Evolutionary conservation across 805 yeast species (phyloP), one percentile per base, ranked within the genome.

Genomic region (Vanderwaltozyma tropicalis): DNA sequence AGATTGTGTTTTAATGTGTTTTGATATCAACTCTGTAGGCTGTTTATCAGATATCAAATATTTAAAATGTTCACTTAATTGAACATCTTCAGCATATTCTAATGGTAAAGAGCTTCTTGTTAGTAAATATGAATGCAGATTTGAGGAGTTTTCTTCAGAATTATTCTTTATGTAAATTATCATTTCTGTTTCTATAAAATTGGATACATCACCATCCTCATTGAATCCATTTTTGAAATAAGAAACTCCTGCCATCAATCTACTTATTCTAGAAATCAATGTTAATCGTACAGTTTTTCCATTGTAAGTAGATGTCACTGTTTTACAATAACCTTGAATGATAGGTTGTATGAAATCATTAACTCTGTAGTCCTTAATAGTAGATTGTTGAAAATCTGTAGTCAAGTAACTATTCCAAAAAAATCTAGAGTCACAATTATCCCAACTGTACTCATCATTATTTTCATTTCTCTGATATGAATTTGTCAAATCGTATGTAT

Each of bases 101-200:
- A 84, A 88, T 5, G 98, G 98, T 29, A 92, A 96, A 2, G 95
- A 83, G 26, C 98, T 98, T 64, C 98, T 76, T 5, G 94, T 87
- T 58, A 92, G 97, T 40, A 89, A 62, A 47, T 71, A 81, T 17
- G 80, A 66, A 50, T 62, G 70, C 12, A 73, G 59, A 16, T 55
- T 50, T 19, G 54, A 52, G 9, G 47, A 43, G 4, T 45, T 47
- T 15, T 61, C 44, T 21, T 59, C 61, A 11, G 37, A 31, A 4
- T 24, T 24, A 11, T 50, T 45, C 4, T n/a, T n/a, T 10, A 69
- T 65, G 16, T 77, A 63, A 42, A 88, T 63, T 16, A 92, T 53
- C 62, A 92, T 97, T 63, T 92, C 98, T 11, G 96, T 86, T 62
- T 87, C 96, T 54, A 85, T 87, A 66, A 73, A 89, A 57, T 92